Conservation (phyloP, 345 rosid species). For the Clausena lansium region DNA sequence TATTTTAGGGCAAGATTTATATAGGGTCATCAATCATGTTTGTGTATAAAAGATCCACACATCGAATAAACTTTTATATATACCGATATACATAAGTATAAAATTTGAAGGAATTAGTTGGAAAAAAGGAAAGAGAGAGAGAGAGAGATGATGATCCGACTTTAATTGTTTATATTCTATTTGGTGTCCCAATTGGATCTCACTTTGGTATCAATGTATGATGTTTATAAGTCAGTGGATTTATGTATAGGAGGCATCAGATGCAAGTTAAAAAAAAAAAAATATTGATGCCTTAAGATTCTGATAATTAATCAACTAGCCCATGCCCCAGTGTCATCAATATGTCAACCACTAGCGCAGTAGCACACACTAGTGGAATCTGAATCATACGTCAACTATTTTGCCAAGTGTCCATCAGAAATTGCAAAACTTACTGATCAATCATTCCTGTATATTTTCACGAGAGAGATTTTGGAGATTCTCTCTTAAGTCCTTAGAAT, state of each 20-base stretch:
- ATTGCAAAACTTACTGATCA: background rate
- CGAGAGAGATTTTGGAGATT: background rate
- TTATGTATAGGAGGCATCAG: constrained; percentile 19
- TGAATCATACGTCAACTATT: constrained; percentile 22
- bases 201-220: constrained; percentile 3
- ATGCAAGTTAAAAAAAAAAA: constrained; percentile 12
- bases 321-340: background rate
- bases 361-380: constrained; percentile 24
- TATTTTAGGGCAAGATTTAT: too few species aligned
- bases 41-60: too few species aligned
- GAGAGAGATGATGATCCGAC: too few species aligned
- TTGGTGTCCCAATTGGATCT: constrained; percentile 7
- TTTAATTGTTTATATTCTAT: too few species aligned
- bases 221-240: background rate
- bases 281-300: constrained; percentile 18
- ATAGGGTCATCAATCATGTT: too few species aligned
- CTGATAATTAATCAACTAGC: background rate
- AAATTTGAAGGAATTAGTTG: too few species aligned
- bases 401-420: background rate
- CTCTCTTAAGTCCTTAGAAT: background rate
- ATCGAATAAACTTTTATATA: too few species aligned
- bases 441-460: background rate
- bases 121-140: too few species aligned
- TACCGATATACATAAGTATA: too few species aligned
- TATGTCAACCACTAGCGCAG: constrained; percentile 13